phyloP scores from a whole-genome alignment of 139 green algal genomes.

The Nannochloris sp. region DNA sequence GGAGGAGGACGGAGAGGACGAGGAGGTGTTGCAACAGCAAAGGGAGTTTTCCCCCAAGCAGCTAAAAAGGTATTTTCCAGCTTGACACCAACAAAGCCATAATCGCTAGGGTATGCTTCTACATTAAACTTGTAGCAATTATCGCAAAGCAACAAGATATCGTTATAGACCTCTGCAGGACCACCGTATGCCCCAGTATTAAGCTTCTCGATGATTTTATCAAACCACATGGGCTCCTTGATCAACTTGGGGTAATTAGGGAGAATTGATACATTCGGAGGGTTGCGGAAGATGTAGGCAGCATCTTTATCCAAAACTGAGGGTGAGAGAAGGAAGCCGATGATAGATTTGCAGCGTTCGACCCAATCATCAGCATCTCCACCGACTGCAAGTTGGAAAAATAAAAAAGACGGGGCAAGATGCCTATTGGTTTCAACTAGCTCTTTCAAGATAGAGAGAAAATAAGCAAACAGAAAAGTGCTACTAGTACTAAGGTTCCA shows the following conservation, averaged over 20 bases:
- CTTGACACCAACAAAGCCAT: neutral
- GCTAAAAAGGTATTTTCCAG: neutral
- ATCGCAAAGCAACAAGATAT: constrained; percentile 24
- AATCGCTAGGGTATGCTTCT: neutral
- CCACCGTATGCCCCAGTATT: neutral
- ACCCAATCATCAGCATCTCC: neutral
- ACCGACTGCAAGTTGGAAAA: neutral
- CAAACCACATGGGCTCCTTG: constrained; percentile 15
- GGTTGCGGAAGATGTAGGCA: constrained; percentile 9
- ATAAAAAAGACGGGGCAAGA: too few relatives aligned
- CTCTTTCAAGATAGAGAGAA: too few relatives aligned
- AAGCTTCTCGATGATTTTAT: constrained; percentile 14
- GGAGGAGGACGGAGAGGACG: neutral
- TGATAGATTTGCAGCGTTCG: neutral
- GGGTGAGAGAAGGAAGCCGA: neutral
- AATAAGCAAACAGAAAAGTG: too few relatives aligned
- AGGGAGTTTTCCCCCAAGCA: constrained; percentile 8
- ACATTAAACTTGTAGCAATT: constrained; percentile 33
- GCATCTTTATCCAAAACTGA: neutral
- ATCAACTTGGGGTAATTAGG: constrained; percentile 22
- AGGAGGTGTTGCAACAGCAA: neutral
- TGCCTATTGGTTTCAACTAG: too few relatives aligned
- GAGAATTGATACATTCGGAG: neutral
- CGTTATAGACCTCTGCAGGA: constrained; percentile 21
- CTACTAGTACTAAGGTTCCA: too few relatives aligned